These are phyloP conservation scores for Dothideomycetes sp. DNA, from an alignment of 2,329 filamentous ascomycete species.

Conservation along the genomic window DNA sequence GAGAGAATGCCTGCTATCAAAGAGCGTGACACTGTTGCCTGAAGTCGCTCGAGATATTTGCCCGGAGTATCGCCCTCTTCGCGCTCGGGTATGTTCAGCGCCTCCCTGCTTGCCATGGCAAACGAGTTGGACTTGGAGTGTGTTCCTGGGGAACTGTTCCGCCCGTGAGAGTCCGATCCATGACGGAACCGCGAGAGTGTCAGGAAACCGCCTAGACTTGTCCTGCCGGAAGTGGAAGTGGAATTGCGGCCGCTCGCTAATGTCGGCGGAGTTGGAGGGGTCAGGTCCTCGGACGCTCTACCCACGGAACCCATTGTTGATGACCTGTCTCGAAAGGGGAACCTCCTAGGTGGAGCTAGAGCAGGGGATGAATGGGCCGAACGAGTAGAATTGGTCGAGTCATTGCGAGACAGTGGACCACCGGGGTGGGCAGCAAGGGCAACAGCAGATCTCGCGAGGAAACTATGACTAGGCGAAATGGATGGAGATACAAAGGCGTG, in stretches of 20 bases:
- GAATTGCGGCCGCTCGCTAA: slow-evolving; percentile 55
- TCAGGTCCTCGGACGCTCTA: slow-evolving; percentile 59
- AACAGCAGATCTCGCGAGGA: slow-evolving; percentile 35
- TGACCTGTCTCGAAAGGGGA: slow-evolving; percentile 62
- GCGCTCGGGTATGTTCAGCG: slow-evolving; percentile 60
- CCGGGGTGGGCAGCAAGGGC: slow-evolving; percentile 34
- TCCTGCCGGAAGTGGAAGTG: slow-evolving; percentile 72
- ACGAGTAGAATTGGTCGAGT: slow-evolving; percentile 53
- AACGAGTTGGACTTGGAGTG: slow-evolving; percentile 76
- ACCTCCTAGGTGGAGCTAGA: slow-evolving; percentile 46
- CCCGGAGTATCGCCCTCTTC: slow-evolving; percentile 83
- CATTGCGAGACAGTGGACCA: slow-evolving; percentile 43
- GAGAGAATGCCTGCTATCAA: slow-evolving; percentile 77
- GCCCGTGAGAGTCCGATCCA: slow-evolving; percentile 60
- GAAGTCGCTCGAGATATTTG: slow-evolving; percentile 74
- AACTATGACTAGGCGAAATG: slow-evolving; percentile 40
- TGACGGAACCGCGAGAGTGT: slow-evolving; percentile 67
- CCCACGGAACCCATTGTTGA: slow-evolving; percentile 81
- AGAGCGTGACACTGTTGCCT: slow-evolving; percentile 68
- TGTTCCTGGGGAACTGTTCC: slow-evolving; percentile 62
- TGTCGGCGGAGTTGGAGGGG: slow-evolving; percentile 54
- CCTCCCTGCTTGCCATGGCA: slow-evolving; percentile 57
- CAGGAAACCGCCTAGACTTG: slow-evolving; percentile 86
- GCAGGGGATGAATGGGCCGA: slow-evolving; percentile 50
- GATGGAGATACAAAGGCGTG: neutral